These are phyloP conservation scores for Coix lacrymajobi DNA, from an alignment of 176 grass and related monocot species.

Conservation along the genomic window DNA sequence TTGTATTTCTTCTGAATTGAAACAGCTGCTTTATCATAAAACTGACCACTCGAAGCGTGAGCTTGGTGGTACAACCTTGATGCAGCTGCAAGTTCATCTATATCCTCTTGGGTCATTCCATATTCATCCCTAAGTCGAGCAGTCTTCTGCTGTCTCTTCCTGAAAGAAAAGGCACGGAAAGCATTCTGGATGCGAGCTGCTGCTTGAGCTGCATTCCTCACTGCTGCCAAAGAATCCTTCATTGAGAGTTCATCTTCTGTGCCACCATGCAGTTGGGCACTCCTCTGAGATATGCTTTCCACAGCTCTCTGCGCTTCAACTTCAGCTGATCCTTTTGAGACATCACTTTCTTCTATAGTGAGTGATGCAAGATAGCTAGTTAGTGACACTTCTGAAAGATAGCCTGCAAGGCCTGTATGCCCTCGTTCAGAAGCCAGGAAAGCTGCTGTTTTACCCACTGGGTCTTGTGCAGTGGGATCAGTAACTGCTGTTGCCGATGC, in stretches of 20 bases:
- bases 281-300: conserved; percentile 68
- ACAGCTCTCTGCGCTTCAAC: conserved; percentile 59
- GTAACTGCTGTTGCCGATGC: conserved; percentile 72
- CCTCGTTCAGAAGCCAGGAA: conserved; percentile 85
- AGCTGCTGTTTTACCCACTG: conserved; percentile 85
- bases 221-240: conserved; percentile 94
- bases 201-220: conserved; percentile 89
- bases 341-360: conserved; percentile 57
- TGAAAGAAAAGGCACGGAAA: conserved; percentile 92
- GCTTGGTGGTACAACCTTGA: conserved; percentile 47
- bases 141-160: conserved; percentile 59
- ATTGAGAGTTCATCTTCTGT: conserved; percentile 88
- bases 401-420: conserved; percentile 78
- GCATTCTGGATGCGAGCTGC: conserved; percentile 95
- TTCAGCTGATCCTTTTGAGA: conserved; percentile 61
- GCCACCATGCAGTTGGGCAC: conserved; percentile 36
- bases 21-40: conserved; percentile 85
- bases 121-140: conserved; percentile 62
- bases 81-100: conserved; percentile 69
- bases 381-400: conserved; percentile 80
- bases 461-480: conserved; percentile 91
- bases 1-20: conserved; percentile 95
- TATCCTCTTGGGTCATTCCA: conserved; percentile 89
- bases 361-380: conserved; percentile 85
- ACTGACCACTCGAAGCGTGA: conserved; percentile 45